phyloP scores from a whole-genome alignment of 768 basidiomycete genomes.

The Phlegmacium glaucopus region DNA sequence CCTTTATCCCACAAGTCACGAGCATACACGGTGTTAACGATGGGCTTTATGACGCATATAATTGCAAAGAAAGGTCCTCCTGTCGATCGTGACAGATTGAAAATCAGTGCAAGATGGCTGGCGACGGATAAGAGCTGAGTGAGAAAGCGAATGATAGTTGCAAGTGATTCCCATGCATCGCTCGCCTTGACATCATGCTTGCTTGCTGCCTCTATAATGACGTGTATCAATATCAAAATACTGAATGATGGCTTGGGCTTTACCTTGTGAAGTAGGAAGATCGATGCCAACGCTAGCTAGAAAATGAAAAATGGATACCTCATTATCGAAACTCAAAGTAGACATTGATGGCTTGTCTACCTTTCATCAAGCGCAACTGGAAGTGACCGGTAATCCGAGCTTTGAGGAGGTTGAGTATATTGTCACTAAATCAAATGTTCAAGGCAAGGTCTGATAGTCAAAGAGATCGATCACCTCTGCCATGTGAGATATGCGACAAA shows the following conservation, averaged over 20 bases:
- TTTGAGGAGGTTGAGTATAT: conserved; percentile 11
- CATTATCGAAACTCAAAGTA: too few relatives aligned
- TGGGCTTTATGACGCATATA: conserved; percentile 30
- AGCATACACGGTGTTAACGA: conserved; percentile 15
- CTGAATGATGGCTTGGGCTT: too few relatives aligned
- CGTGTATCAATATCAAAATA: not conserved
- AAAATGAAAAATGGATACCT: not conserved
- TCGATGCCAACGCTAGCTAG: conserved; percentile 19
- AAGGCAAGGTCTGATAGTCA: not conserved
- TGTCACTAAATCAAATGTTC: too few relatives aligned
- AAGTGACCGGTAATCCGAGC: conserved; percentile 20
- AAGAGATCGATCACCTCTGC: conserved; percentile 15
- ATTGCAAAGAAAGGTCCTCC: conserved; percentile 33
- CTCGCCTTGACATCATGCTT: conserved; percentile 13
- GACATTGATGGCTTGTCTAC: conserved; percentile 13
- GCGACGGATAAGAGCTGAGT: conserved; percentile 15
- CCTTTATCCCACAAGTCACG: conserved; percentile 28
- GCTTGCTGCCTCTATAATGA: conserved; percentile 17
- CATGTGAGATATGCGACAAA: conserved; percentile 18
- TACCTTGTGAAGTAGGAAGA: conserved; percentile 22
- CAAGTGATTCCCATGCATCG: conserved; percentile 26
- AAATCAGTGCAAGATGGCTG: conserved; percentile 30
- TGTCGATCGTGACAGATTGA: conserved; percentile 24
- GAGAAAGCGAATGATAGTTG: conserved; percentile 17
- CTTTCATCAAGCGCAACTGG: conserved; percentile 24